Conservation (phyloP, 2,329 filamentous ascomycete genomes). For the Cladobotryum protrusum region DNA sequence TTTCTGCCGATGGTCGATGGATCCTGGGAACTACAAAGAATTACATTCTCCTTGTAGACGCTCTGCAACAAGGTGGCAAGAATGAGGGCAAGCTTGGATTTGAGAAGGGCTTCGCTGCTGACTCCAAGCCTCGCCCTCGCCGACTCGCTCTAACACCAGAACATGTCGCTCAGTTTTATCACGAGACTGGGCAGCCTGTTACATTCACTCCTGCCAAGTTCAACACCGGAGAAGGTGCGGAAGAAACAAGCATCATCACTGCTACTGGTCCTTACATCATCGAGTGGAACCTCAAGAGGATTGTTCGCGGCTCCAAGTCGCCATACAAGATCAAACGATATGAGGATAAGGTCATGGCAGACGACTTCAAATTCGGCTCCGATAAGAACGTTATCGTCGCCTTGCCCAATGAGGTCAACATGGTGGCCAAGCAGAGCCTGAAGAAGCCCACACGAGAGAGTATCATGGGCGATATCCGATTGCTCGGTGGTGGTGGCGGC, state of each 20-base stretch:
- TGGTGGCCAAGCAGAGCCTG: constrained; percentile 82
- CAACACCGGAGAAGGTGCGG: constrained; percentile 74
- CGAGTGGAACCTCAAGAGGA: constrained; percentile 91
- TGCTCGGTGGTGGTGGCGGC: constrained; percentile 38
- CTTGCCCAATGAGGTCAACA: constrained; percentile 94
- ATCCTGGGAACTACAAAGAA: constrained; percentile 89
- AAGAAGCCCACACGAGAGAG: constrained; percentile 88
- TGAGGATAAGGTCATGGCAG: constrained; percentile 88
- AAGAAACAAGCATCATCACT: constrained; percentile 92
- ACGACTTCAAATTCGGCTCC: constrained; percentile 95
- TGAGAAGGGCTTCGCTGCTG: constrained; percentile 85
- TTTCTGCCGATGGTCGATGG: constrained; percentile 93
- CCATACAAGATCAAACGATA: constrained; percentile 97
- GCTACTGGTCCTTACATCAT: constrained; percentile 95
- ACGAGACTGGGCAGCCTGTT: constrained; percentile 83
- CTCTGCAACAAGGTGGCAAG: constrained; percentile 85
- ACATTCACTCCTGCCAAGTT: constrained; percentile 89
- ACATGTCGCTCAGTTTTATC: constrained; percentile 94
- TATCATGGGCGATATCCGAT: constrained; percentile 60
- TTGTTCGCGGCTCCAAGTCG: constrained; percentile 72
- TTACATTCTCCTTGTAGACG: constrained; percentile 89
- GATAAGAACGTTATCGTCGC: constrained; percentile 99
- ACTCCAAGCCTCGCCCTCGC: constrained; percentile 86
- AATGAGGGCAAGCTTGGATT: constrained; percentile 98
- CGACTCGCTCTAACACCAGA: constrained; percentile 82